A percentile compares a stretch with the other conserved stretches of the same genome.
These are phyloP conservation scores for Psidium guajava DNA, from an alignment of 345 rosid species.

Conservation along the genomic window DNA sequence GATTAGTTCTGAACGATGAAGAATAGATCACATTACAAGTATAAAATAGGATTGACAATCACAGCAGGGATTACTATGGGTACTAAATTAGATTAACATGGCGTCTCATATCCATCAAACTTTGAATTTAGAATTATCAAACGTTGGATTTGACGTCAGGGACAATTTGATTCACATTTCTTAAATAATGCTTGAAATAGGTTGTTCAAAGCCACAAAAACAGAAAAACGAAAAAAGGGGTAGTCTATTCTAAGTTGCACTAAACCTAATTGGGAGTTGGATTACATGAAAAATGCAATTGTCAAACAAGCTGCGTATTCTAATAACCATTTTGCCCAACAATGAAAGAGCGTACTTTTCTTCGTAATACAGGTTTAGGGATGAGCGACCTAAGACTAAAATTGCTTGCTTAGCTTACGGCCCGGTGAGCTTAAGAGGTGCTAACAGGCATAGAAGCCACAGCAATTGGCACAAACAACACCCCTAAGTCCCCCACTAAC, in stretches of 20 bases:
- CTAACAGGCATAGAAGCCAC: not conserved
- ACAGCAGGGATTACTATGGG: not conserved
- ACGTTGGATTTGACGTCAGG: not conserved
- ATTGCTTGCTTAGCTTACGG: not conserved
- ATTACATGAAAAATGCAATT: not conserved
- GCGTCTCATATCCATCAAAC: not conserved
- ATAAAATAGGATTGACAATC: not conserved
- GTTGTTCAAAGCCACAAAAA: no score
- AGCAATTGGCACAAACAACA: not conserved
- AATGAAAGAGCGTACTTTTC: not conserved
- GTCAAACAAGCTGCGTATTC: not conserved
- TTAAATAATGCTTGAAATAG: not conserved
- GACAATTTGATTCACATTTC: no score
- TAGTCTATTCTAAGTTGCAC: not conserved
- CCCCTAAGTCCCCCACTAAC: no score
- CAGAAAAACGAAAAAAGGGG: no score
- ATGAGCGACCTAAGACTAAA: not conserved
- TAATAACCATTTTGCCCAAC: no score
- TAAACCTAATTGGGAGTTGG: not conserved
- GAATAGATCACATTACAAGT: not conserved
- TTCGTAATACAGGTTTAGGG: not conserved
- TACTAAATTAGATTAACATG: not conserved
- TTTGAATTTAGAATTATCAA: not conserved
- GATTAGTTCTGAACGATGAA: not conserved
- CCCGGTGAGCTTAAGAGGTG: not conserved